Percentiles rank a stretch among this genome's conserved stretches.
These are phyloP conservation scores for Pythium myriotylum DNA, from an alignment of 352 stramenopile species.

Conservation along the genomic window DNA sequence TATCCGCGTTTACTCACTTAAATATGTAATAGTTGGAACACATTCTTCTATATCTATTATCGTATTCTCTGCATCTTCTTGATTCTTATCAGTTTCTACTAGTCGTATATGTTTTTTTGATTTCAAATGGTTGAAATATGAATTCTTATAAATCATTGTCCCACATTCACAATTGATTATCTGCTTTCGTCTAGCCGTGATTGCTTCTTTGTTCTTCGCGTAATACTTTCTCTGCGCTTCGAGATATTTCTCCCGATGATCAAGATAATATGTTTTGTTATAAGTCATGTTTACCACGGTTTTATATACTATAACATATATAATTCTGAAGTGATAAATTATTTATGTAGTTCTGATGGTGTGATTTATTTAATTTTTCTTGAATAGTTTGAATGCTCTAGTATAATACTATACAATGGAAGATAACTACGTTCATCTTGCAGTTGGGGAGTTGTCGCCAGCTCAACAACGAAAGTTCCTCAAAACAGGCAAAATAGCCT, in stretches of 20 bases:
- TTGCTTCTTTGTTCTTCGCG: conserved; percentile 12
- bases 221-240: conserved; percentile 11
- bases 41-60: conserved; percentile 2
- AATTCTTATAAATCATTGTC: conserved; percentile 15
- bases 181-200: conserved; percentile 9
- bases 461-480: not conserved
- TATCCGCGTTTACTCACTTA: conserved; percentile 2
- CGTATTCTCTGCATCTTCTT: conserved; percentile 3
- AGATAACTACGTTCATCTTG: conserved; percentile 2
- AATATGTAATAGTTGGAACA: conserved; percentile 8
- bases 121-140: conserved; percentile 13
- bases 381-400: conserved; percentile 5
- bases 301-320: conserved; percentile 16
- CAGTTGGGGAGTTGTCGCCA: not conserved
- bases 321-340: conserved; percentile 11
- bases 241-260: conserved; percentile 14
- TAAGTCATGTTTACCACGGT: conserved; percentile 11
- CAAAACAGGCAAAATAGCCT: not conserved
- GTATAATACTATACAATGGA: conserved; percentile 1
- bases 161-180: conserved; percentile 18
- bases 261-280: conserved; percentile 16
- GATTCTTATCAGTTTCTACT: conserved; percentile 14
- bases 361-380: conserved; percentile 6
- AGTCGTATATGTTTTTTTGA: conserved; percentile 16
- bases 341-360: conserved; percentile 2